A percentile compares a stretch with the other conserved stretches of the same genome.
Evolutionary conservation across 148 eudicot species (phyloP).

Genomic region (Rhododendron griersonianum): DNA sequence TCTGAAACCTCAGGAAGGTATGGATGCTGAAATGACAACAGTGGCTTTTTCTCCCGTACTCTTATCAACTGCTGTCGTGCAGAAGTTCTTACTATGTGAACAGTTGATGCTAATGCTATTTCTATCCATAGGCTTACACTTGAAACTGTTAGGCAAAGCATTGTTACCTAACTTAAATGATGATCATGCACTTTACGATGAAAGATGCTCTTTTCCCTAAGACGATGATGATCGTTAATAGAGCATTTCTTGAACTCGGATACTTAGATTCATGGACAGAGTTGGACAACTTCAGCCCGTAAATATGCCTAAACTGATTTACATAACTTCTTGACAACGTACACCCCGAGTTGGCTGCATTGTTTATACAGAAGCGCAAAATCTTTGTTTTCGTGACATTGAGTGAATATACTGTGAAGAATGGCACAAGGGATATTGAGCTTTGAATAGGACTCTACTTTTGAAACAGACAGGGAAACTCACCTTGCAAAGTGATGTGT

Average conservation of each 20-base stretch:
- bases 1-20: background rate
- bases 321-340: background rate
- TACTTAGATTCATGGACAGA: background rate
- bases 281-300: background rate
- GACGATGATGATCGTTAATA: background rate
- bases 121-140: background rate
- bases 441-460: slow-evolving; percentile 7
- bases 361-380: background rate
- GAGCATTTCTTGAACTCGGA: background rate
- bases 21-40: background rate
- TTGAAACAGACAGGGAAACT: slow-evolving; percentile 90
- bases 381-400: background rate
- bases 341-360: background rate
- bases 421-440: slow-evolving; percentile 2
- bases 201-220: background rate
- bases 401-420: background rate
- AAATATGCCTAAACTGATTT: background rate
- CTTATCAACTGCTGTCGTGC: background rate
- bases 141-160: background rate
- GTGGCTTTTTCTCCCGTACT: background rate
- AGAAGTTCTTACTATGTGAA: background rate
- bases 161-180: background rate
- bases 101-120: background rate
- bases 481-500: slow-evolving; percentile 94
- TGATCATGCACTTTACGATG: background rate